Evolutionary conservation across 176 grass and related monocot genomes (phyloP).

Genomic region (Zoysia japonica): DNA sequence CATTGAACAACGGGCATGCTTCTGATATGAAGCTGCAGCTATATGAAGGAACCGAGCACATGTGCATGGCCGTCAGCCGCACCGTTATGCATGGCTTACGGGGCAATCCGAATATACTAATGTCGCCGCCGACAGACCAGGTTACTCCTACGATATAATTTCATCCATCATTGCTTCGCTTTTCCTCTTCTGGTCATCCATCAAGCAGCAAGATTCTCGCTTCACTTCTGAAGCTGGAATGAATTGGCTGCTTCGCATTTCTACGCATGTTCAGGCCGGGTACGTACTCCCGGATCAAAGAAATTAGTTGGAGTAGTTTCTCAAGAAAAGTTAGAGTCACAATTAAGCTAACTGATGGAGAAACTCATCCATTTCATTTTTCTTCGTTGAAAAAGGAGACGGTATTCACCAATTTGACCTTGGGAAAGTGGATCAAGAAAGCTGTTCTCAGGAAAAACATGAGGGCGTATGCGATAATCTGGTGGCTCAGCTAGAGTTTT

Average conservation of each 20-base stretch:
- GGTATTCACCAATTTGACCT: too few species aligned
- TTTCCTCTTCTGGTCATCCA: neutral
- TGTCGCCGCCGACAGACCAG: neutral
- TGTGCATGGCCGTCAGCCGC: conserved; percentile 14
- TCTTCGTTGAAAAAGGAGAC: too few species aligned
- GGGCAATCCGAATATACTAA: neutral
- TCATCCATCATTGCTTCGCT: neutral
- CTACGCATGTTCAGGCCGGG: neutral
- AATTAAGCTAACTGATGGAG: neutral
- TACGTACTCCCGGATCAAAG: neutral
- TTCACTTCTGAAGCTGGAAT: neutral
- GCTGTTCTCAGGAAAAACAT: too few species aligned
- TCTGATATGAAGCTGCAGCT: neutral
- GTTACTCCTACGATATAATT: neutral
- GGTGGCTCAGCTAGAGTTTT: too few species aligned
- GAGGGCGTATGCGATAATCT: too few species aligned
- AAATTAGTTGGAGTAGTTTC: neutral
- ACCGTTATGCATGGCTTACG: neutral
- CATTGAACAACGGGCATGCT: neutral
- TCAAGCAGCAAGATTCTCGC: neutral
- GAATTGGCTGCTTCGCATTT: neutral
- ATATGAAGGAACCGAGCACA: neutral
- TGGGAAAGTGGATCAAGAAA: too few species aligned
- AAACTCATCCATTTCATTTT: neutral
- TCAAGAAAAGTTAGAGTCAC: neutral